These are phyloP conservation scores for Fusarium globosum DNA, from an alignment of 2,329 filamentous ascomycete genomes.

Conservation along the genomic window DNA sequence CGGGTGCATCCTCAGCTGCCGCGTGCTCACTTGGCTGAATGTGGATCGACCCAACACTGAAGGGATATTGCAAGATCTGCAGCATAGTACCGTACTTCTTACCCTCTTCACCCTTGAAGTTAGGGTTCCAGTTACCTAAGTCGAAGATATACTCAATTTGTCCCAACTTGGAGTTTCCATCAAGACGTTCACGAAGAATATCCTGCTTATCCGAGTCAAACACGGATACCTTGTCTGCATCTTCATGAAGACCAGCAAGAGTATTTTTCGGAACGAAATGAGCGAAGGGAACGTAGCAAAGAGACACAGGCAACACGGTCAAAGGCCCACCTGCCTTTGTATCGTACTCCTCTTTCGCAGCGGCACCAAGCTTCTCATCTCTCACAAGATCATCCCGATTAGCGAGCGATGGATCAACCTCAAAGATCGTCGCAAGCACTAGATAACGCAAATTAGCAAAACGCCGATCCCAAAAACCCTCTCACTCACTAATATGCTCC, in stretches of 20 bases:
- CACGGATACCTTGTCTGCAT: conserved; percentile 33
- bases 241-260: conserved; percentile 38
- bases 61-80: conserved; percentile 63
- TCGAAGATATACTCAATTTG: conserved; percentile 63
- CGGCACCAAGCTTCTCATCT: conserved; percentile 44
- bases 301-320: conserved; percentile 54
- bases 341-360: conserved; percentile 50
- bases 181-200: conserved; percentile 50
- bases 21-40: conserved; percentile 45
- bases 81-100: conserved; percentile 62
- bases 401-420: conserved; percentile 55
- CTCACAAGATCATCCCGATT: conserved; percentile 55
- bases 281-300: conserved; percentile 56
- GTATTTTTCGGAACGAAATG: conserved; percentile 45
- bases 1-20: conserved; percentile 44
- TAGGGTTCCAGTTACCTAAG: conserved; percentile 58
- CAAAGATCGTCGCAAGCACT: conserved; percentile 58
- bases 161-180: conserved; percentile 49
- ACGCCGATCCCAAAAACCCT: too few species aligned
- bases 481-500: conserved; percentile 54
- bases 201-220: conserved; percentile 41
- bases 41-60: conserved; percentile 61
- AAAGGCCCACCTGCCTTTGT: conserved; percentile 49
- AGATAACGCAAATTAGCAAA: conserved; percentile 27
- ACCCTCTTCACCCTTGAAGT: conserved; percentile 47